These are phyloP conservation scores for Metarhizium guizhouense DNA, from an alignment of 2,329 filamentous ascomycete genomes.

Conservation along the genomic window DNA sequence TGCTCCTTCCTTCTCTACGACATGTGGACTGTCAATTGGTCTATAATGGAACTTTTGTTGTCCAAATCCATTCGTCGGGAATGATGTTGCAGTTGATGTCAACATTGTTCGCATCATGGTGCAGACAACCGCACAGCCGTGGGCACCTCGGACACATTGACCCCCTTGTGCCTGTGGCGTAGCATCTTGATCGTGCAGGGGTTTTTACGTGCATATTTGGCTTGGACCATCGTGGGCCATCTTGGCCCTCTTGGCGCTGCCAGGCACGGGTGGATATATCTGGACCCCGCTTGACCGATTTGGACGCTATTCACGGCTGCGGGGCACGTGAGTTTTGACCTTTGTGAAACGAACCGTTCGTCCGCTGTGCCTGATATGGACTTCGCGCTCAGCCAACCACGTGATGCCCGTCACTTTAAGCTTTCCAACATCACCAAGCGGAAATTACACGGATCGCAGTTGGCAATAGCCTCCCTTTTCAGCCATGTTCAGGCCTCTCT, in stretches of 20 bases:
- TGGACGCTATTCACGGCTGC: not conserved
- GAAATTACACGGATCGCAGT: not conserved
- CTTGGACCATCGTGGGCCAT: not conserved
- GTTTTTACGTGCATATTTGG: too few species aligned
- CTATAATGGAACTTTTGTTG: too few species aligned
- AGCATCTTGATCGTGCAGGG: too few species aligned
- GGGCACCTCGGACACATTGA: not conserved
- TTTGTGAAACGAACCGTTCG: not conserved
- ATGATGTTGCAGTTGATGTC: too few species aligned
- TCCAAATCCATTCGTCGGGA: too few species aligned
- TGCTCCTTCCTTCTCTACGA: too few species aligned
- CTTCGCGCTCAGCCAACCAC: not conserved
- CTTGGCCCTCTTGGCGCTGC: not conserved
- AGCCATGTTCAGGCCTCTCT: not conserved
- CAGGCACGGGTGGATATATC: not conserved
- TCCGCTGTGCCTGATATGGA: not conserved
- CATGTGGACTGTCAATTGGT: too few species aligned
- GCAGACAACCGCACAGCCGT: not conserved
- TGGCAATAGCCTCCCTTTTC: not conserved
- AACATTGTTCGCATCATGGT: too few species aligned
- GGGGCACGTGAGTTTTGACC: conserved; percentile 1
- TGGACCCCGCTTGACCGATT: not conserved
- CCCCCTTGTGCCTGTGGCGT: not conserved
- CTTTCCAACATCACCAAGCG: not conserved
- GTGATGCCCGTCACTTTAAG: not conserved